phyloP scores from a whole-genome alignment of 169 alveolate genomes.

The Cryptosporidium sp. region DNA sequence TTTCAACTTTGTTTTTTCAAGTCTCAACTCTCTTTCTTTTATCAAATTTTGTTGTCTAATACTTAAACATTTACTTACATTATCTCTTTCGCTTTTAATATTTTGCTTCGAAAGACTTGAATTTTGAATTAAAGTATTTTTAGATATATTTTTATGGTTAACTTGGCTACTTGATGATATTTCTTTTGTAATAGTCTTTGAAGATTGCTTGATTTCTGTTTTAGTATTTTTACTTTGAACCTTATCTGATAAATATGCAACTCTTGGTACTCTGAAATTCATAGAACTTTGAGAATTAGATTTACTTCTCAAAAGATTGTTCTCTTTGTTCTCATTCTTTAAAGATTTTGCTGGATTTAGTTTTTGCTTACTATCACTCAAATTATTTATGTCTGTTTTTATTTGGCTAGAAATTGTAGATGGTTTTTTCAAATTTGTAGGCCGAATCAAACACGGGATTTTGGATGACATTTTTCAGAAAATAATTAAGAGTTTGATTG shows the following conservation, averaged over 20 bases:
- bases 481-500: background rate
- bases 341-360: background rate
- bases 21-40: slow-evolving; percentile 41
- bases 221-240: background rate
- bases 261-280: slow-evolving; percentile 35
- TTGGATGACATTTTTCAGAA: slow-evolving; percentile 1
- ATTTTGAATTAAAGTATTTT: background rate
- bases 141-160: background rate
- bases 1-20: slow-evolving; percentile 16
- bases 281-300: background rate
- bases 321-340: slow-evolving; percentile 12
- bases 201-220: background rate
- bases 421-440: slow-evolving; percentile 11
- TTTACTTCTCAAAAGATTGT: background rate
- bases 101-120: background rate
- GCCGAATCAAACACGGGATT: slow-evolving; percentile 16
- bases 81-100: background rate
- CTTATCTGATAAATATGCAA: slow-evolving; percentile 27
- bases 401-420: background rate
- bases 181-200: background rate
- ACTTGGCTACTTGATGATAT: background rate
- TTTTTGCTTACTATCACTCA: background rate
- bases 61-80: background rate
- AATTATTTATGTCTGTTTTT: background rate
- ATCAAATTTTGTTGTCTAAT: slow-evolving; percentile 57